Percentiles rank a stretch among this genome's conserved stretches.
Evolutionary conservation across 306 rosid genomes (phyloP).

Genomic region (Inga leiocalycina): DNA sequence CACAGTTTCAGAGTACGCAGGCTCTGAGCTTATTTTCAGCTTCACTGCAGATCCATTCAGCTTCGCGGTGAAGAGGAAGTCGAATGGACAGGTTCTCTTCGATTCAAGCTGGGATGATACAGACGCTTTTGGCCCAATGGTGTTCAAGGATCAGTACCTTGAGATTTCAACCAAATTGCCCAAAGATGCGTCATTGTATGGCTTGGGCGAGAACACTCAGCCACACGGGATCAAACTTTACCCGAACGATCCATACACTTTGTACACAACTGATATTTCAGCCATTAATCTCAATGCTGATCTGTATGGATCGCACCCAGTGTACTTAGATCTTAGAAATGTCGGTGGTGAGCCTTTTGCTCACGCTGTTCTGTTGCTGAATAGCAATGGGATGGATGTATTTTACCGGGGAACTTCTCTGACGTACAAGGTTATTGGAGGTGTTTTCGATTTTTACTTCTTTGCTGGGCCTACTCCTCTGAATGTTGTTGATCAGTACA

Average conservation of each 20-base stretch:
- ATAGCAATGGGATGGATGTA: constrained; percentile 97
- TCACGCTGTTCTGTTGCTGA: constrained; percentile 82
- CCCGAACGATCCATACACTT: constrained; percentile 81
- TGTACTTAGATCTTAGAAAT: constrained; percentile 88
- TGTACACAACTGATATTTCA: constrained; percentile 76
- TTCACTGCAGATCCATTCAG: constrained; percentile 78
- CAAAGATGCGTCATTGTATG: constrained; percentile 76
- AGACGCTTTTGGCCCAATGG: constrained; percentile 62
- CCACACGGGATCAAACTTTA: constrained; percentile 86
- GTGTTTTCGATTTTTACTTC: constrained; percentile 91
- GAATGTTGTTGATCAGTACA: constrained; percentile 88
- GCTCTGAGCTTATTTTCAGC: constrained; percentile 70
- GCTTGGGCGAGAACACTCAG: constrained; percentile 90
- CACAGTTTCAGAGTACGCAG: constrained; percentile 60
- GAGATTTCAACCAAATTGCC: constrained; percentile 87
- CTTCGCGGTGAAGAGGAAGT: constrained; percentile 71
- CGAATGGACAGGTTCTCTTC: constrained; percentile 80
- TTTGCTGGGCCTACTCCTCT: constrained; percentile 86
- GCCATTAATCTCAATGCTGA: constrained; percentile 90
- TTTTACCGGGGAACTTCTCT: constrained; percentile 75
- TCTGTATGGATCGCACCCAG: constrained; percentile 89
- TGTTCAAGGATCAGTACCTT: constrained; percentile 91
- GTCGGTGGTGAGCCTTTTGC: constrained; percentile 64
- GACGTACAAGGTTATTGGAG: constrained; percentile 87
- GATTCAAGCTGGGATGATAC: constrained; percentile 53